Evolutionary conservation across 225 moss, liverwort and hornwort species (phyloP), one percentile per base, ranked within the genome.

Genomic region (Bryoerythrophyllum caledonicum): DNA sequence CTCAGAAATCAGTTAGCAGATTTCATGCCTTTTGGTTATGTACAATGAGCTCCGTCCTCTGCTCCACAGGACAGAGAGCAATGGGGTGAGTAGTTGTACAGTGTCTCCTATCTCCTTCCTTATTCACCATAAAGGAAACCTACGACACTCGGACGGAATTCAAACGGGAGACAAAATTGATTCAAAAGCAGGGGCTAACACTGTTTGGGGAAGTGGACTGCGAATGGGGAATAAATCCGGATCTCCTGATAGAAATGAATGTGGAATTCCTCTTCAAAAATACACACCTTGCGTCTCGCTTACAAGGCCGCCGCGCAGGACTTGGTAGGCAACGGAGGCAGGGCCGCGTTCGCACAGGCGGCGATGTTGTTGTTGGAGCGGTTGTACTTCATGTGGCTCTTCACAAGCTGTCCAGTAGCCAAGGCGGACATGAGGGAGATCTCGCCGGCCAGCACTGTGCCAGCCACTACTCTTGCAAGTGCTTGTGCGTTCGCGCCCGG

Each of bases 371-470:
- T 82, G 27, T 15, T 89, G 19, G 89, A 89, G 5, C 89, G 89
- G 41, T 87, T 90, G 67, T 87, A 90, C 59, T 87, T 90, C 87
- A 90, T 74, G 60, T 90, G 89, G 66, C 89, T 90, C 10, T 46
- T 82, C 61, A 90, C 89, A 65, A 90, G 86, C 56, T 90, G 87
- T 52, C 89, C 89, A 61, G 89, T 81, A 61, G 87, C 89, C 73
- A 86, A 82, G 24, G 89, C 89, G 63, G 89, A 83, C 89, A 90
- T 85, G 10, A 90, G 89, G 55, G 89, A 90, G 37, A 90, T 82
- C 67, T 90, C 89, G 59, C 89, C 89, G 59, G 89, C 87, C 40
- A 90, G 73, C 63, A 87, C 89, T 60, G 87, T 76, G 60, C 76
- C 87, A 30, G 86, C 86, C 63, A 90, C 82, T 49, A 90, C 62